Base-by-base conservation (phyloP, 306 rosid genomes). In the Castanea sativa region DNA sequence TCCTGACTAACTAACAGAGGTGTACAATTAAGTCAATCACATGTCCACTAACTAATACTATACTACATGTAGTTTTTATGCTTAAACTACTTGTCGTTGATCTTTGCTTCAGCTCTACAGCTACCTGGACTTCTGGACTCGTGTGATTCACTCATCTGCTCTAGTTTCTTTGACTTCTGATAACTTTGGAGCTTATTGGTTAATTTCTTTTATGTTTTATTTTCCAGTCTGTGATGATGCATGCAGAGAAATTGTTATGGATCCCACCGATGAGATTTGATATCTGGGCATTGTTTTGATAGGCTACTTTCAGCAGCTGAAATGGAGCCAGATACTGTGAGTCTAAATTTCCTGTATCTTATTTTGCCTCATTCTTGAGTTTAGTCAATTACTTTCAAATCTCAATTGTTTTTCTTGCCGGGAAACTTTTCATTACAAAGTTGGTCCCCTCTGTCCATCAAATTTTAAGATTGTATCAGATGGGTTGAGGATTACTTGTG, bases 241-340 rank as follows among this genome's bases (percentile, higher is more conserved):
- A 27, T 93, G 98, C 84, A 89, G 92, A 87, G 96, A 92, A 87
- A 90, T 82, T 80, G 27, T 90, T 75, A 84, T 91, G 96, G 97
- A 95, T 76, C 92, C 97, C 1, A 18, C 88, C 79, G 86, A 89
- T 38, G 87, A 87, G 91, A 91, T 90, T 73, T 85, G 68, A 91
- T 95, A 90, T 92, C 98, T 4, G 99, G 99, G 67, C 96, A 89
- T 83, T 95, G 98, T 87, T 95, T 91, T 49, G 97, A 93, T 79
- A 80, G 88, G 79, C 68, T 93, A 32, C 79, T 92, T 21, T 86
- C 90, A 57, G 90, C 92, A 6, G 71, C 83, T n/a, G 97, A 90
- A 85, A 88, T 79, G 90, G 97, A 95, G 78, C 87, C 91, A 23
- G 98, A 91, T 86, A 69, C 78, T 69, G 98, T 92, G 85, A 89